Percentiles rank a stretch among this genome's conserved stretches.
These are phyloP conservation scores for Amanita rimosa DNA, from an alignment of 768 basidiomycete species.

Conservation along the genomic window DNA sequence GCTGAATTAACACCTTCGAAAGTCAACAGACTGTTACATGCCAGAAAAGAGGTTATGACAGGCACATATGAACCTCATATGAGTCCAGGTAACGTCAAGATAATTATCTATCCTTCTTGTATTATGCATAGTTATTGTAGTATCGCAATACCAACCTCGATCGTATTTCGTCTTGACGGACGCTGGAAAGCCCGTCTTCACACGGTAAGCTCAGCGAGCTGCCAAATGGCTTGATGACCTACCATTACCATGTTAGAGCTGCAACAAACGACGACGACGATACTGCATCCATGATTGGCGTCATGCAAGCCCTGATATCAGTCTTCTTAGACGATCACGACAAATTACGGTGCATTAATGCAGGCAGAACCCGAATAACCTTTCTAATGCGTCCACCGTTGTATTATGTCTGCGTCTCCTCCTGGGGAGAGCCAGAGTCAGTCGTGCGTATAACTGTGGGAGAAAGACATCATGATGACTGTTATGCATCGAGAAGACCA, in stretches of 20 bases:
- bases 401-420: slow-evolving; percentile 85
- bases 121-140: slow-evolving; percentile 16
- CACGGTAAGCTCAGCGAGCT: slow-evolving; percentile 34
- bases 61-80: not conserved
- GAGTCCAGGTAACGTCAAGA: slow-evolving; percentile 4
- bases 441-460: slow-evolving; percentile 48
- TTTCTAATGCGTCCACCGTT: slow-evolving; percentile 82
- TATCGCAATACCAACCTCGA: slow-evolving; percentile 38
- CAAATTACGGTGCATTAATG: slow-evolving; percentile 73
- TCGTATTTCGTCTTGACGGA: slow-evolving; percentile 91
- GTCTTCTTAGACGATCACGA: slow-evolving; percentile 92
- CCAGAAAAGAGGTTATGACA: slow-evolving; percentile 17
- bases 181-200: slow-evolving; percentile 96
- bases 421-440: slow-evolving; percentile 94
- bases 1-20: not conserved
- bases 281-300: slow-evolving; percentile 72
- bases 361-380: slow-evolving; percentile 72
- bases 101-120: not conserved
- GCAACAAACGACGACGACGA: slow-evolving; percentile 49
- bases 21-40: slow-evolving; percentile 5
- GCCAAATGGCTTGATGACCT: slow-evolving; percentile 4
- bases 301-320: slow-evolving; percentile 93
- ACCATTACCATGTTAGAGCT: slow-evolving; percentile 28
- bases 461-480: slow-evolving; percentile 1
- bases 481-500: slow-evolving; percentile 65